Evolutionary conservation across 139 green algal species (phyloP), one percentile per base, ranked within the genome.

Genomic region (Picochlorum sp.): DNA sequence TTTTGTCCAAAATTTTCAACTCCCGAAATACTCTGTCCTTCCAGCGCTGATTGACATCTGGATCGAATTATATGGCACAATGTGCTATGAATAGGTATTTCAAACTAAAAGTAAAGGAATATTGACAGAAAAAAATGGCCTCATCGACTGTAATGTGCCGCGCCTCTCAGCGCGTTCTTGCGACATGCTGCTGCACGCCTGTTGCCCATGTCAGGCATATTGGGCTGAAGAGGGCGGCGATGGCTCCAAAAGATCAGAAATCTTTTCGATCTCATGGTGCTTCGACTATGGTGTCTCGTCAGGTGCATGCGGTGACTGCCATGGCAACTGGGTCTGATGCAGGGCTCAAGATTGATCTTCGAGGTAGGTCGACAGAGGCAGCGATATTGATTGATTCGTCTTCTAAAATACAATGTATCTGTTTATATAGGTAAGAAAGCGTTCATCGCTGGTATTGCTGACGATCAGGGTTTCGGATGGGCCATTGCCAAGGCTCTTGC

Each of bases 401-500:
- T 37, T 49, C 7, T 56, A 24, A 20, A 46, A 38, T 23, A 57
- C 38, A 38, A 37, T 46, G 44, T 46, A 28, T 26, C 45, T 65
- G 58, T 23, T 9, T 54, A 21, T 54, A 54, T 81, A 95, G 92
- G 92, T 47, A 99, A 99, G 85, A 90, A 91, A 67, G 94, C 90
- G 1, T 99, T 99, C 81, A 92, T 99, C 41, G 94, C 94, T 38
- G 94, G 94, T 41, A 90, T 99, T 41, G 94, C 94, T 41, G 94
- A 99, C 65, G 94, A 99, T 79, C 85, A 98, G 84, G 89, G 89
- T 60, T 97, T 96, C 57, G 90, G 85, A n/a, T 97, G 89, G 89
- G 90, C 87, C 46, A 99, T 99, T 66, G 84, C 90, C 49, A 99
- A 98, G 72, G 78, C 81, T 0, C 75, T 99, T 50, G 84, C 84